Evolutionary conservation across 768 basidiomycete species (phyloP).

Genomic region (Rhizopogon sp.): DNA sequence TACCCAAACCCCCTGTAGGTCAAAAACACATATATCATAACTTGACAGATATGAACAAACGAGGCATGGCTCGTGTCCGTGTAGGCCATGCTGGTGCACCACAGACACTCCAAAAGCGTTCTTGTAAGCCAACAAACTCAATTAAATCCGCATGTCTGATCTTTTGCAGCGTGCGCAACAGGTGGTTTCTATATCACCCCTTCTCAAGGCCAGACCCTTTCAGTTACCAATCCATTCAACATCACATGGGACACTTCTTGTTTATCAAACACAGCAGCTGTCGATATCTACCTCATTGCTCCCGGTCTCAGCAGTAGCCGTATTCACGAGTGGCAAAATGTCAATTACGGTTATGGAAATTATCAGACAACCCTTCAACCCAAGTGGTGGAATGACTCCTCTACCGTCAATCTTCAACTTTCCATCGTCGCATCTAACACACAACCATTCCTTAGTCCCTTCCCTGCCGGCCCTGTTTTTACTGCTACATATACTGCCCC

Average conservation of each 20-base stretch:
- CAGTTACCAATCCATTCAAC: slow-evolving; percentile 43
- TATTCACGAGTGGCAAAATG: slow-evolving; percentile 54
- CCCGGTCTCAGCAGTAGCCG: slow-evolving; percentile 36
- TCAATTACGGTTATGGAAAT: slow-evolving; percentile 43
- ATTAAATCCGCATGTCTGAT: neutral
- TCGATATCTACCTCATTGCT: slow-evolving; percentile 69
- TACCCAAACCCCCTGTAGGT: slow-evolving; percentile 1
- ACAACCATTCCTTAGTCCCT: slow-evolving; percentile 44
- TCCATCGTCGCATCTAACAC: slow-evolving; percentile 47
- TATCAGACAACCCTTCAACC: slow-evolving; percentile 50
- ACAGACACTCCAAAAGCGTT: slow-evolving; percentile 19
- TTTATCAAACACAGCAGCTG: slow-evolving; percentile 33
- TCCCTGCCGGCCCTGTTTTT: slow-evolving; percentile 68
- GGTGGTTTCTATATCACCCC: slow-evolving; percentile 64
- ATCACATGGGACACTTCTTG: slow-evolving; percentile 67
- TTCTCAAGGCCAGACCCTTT: slow-evolving; percentile 38
- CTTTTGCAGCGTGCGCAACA: slow-evolving; percentile 40
- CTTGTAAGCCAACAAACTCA: slow-evolving; percentile 9
- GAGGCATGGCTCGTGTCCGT: slow-evolving; percentile 22
- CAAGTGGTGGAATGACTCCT: slow-evolving; percentile 66
- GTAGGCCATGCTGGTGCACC: slow-evolving; percentile 18
- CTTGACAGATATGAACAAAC: slow-evolving; percentile 20
- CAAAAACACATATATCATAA: slow-evolving; percentile 6
- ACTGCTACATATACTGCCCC: slow-evolving; percentile 53
- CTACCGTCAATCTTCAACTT: slow-evolving; percentile 48